Base-by-base conservation (phyloP, 2,329 filamentous ascomycete species). In the Aspergillus novoparasiticus region DNA sequence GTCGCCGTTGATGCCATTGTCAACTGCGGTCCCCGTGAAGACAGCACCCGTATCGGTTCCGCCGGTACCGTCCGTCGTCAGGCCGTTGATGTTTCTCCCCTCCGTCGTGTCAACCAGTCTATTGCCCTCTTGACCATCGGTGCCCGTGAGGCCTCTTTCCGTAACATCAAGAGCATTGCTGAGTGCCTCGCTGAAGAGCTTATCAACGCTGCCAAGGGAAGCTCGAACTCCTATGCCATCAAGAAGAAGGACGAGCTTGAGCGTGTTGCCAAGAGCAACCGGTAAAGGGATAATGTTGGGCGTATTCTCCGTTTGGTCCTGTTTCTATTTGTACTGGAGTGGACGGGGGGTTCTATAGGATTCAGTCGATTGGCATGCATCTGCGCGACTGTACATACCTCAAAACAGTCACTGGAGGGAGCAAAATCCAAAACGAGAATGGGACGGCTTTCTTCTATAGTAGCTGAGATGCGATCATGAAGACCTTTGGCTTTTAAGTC, bases 161-260 rank as follows among this genome's bases (percentile, higher is more conserved):
- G 95, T 85, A 99, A 99, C 89, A 91, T 99, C 89, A 99, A 99
- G 94, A 94, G 91, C 81, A 96, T 99, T 82, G 94, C 96, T 79
- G 95, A 99, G 89, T 98, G 95, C 88, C 87, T 99, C 79, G 95
- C 95, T 81, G 96, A 99, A 87, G 95, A 99, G 90, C 89, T 99
- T 83, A 98, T 99, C 91, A 99, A 99, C 89, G 96, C 96, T 82
- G 96, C 96, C 84, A 99, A 99, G 93, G 95, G 95, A 81, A 96
- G 91, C 90, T 96, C 92, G 87, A 99, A 99, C 93, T 97, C 94
- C 75, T 99, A 98, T 84, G 95, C 96, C 80, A 99, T 99, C 90
- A 99, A 99, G 93, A 99, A 99, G 93, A 99, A 99, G 94, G 95
- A 99, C 85, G 96, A 99, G 91, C 86, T 99, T 87, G 95, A 99